These are phyloP conservation scores for Sugiyamaella marilandica DNA, from an alignment of 805 yeast species.

Conservation along the genomic window DNA sequence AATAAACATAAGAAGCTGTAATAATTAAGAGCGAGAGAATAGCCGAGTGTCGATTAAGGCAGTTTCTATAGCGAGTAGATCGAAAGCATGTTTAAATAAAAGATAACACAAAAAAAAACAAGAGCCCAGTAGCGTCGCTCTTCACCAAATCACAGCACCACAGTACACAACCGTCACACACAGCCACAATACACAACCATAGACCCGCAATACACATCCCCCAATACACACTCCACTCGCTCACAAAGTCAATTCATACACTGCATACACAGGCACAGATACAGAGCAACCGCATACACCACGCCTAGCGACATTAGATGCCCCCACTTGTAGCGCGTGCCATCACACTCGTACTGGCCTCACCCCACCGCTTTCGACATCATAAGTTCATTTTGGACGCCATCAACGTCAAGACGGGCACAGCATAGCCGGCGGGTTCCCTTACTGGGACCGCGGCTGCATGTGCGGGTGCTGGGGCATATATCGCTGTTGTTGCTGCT, in stretches of 20 bases:
- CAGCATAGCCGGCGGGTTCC: neutral
- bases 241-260: neutral
- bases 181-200: neutral
- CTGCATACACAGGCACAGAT: neutral
- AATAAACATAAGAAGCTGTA: neutral
- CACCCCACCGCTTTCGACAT: too few relatives aligned
- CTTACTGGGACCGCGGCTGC: conserved; percentile 18
- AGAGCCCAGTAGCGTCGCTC: too few relatives aligned
- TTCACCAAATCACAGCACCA: too few relatives aligned
- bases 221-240: neutral
- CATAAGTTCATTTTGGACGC: too few relatives aligned
- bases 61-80: neutral
- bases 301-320: too few relatives aligned
- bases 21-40: conserved; percentile 3
- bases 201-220: neutral
- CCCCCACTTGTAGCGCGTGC: too few relatives aligned
- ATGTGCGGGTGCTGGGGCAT: conserved; percentile 25
- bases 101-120: too few relatives aligned
- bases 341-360: too few relatives aligned
- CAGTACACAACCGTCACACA: too few relatives aligned
- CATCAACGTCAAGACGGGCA: too few relatives aligned
- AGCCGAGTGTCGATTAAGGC: neutral
- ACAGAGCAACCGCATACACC: too few relatives aligned
- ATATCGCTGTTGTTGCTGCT: conserved; percentile 25
- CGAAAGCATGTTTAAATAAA: neutral